phyloP scores from a whole-genome alignment of 768 basidiomycete species.

The Exidia glandulosa region DNA sequence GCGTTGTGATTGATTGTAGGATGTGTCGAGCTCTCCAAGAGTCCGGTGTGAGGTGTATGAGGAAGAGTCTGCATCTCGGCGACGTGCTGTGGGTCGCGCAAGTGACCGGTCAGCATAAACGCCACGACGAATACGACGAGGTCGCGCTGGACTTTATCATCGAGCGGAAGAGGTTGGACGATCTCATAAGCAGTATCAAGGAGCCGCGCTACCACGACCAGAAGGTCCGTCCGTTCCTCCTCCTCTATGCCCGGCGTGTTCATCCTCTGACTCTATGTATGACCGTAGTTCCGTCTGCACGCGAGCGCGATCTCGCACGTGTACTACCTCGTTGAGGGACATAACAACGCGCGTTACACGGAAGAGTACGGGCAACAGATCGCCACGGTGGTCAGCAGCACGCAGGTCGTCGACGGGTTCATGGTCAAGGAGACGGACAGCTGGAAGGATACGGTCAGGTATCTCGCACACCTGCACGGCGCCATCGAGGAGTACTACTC shows the following conservation, averaged over 20 bases:
- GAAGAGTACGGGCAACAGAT: conserved; percentile 13
- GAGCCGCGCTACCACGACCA: conserved; percentile 17
- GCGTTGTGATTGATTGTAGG: too few relatives aligned
- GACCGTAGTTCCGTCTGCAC: conserved; percentile 20
- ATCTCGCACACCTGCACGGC: conserved; percentile 22
- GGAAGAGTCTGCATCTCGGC: conserved; percentile 24
- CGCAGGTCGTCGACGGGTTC: conserved; percentile 26
- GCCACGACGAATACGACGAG: conserved; percentile 11
- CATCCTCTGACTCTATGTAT: conserved; percentile 1
- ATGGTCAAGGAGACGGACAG: conserved; percentile 25
- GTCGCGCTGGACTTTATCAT: conserved; percentile 30
- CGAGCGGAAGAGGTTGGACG: conserved; percentile 31
- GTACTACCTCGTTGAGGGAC: conserved; percentile 28
- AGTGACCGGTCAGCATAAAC: conserved; percentile 8
- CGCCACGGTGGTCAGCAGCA: conserved; percentile 26
- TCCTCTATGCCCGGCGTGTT: neutral
- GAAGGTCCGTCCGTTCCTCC: conserved; percentile 13
- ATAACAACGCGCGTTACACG: conserved; percentile 6
- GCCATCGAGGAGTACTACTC: conserved; percentile 15
- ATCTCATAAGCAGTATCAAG: conserved; percentile 23
- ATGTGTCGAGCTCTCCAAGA: conserved; percentile 4
- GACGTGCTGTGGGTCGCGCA: conserved; percentile 32
- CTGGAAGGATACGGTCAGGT: conserved; percentile 23
- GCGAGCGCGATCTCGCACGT: conserved; percentile 23
- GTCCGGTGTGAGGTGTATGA: conserved; percentile 20